Percentiles rank a stretch among this genome's conserved stretches.
Conservation (phyloP, 345 rosid species). For the Odontarrhena argentea region DNA sequence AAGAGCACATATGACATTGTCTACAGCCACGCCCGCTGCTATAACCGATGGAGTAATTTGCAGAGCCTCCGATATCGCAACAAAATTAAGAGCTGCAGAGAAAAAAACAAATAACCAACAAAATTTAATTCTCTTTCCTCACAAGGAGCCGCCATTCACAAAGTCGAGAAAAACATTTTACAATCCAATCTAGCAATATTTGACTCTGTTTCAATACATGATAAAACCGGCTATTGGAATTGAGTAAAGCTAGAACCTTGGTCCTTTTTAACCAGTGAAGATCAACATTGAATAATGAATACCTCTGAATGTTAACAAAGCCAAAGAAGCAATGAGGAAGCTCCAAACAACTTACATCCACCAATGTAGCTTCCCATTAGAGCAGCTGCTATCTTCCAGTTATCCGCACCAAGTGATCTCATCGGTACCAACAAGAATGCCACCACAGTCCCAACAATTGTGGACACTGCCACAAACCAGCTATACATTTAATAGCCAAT, state of each 20-base stretch:
- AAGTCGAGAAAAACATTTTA: background rate
- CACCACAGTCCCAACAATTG: constrained; percentile 67
- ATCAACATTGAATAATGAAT: too few relatives aligned
- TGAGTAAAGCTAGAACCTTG: constrained; percentile 17
- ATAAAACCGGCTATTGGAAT: background rate
- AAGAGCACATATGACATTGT: constrained; percentile 72
- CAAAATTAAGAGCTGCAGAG: constrained; percentile 75
- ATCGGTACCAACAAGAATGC: constrained; percentile 75
- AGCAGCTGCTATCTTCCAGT: constrained; percentile 93
- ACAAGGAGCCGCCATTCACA: background rate
- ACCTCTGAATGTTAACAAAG: constrained; percentile 6
- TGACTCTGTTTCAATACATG: background rate
- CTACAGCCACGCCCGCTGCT: constrained; percentile 84
- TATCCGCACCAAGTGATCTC: constrained; percentile 87
- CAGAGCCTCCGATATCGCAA: constrained; percentile 85
- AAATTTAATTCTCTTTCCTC: background rate
- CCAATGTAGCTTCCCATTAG: constrained; percentile 89
- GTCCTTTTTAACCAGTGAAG: too few relatives aligned
- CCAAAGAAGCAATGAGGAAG: constrained; percentile 24
- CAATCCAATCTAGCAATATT: background rate
- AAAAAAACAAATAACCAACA: constrained; percentile 21
- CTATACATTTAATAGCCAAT: background rate
- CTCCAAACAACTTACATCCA: constrained; percentile 57
- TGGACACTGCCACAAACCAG: constrained; percentile 60
- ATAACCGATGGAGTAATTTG: constrained; percentile 72